Evolutionary conservation across 371 early-diverging fungal genomes (phyloP), one percentile per base, ranked within the genome.

Genomic region (Apophysomyces trapeziformis): DNA sequence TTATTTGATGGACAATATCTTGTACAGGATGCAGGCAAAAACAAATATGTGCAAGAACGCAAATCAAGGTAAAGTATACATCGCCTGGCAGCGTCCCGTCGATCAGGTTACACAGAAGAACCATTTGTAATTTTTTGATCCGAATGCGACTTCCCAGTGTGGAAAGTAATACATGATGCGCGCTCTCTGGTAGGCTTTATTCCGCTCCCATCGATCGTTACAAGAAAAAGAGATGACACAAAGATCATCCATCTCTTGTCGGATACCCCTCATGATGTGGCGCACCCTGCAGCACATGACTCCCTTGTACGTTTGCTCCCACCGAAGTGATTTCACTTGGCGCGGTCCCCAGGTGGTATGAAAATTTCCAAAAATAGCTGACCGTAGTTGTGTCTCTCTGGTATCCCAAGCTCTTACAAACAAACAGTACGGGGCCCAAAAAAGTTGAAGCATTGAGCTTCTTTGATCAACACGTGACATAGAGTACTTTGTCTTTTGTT

Each of bases 281-380:
- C 41, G 41, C 21, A 26, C 21, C 54, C 54, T 50, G 54, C 54
- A 50, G 54, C 54, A 21, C 18, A n/a, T 50, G 21, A 50, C 54
- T 26, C 16, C 41, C 21, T 50, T 50, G 54, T 50, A 50, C 21
- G 7, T 16, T 50, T 45, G 46, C 54, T 26, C 54, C 9, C 54
- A 50, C 9, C 54, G 21, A 50, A 50, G 21, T 50, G 54, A 50
- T 50, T 21, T 21, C 21, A 21, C 7, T 26, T 21, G 21, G 54
- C 54, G 54, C 54, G 54, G 54, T 50, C 54, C 54, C 54, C 54
- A 50, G 54, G 54, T 50, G 54, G 54, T 50, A 50, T 50, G 54
- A 18, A 21, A 50, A 50, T 50, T 50, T 50, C 54, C 54, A 50
- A 50, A 50, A 50, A 50, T 50, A 50, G 54, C 5, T 26, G 54